phyloP scores from a whole-genome alignment of 108 stramenopile species.

The Epithemia pelagica region DNA sequence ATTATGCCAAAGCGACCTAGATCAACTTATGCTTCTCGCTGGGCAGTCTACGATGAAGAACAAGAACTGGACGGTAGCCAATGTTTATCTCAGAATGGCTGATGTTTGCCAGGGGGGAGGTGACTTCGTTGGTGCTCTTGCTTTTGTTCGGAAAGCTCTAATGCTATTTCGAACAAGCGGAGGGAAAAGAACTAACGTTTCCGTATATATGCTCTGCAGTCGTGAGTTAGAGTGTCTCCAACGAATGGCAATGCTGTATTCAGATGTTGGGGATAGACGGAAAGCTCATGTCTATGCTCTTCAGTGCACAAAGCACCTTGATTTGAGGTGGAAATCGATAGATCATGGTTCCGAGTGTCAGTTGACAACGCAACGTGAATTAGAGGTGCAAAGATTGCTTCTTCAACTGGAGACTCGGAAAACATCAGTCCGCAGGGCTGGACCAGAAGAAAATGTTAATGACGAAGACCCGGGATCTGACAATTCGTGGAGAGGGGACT shows the following conservation, averaged over 20 bases:
- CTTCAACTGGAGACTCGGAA: neutral
- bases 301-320: neutral
- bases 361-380: neutral
- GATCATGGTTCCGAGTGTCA: neutral
- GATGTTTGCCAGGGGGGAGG: neutral
- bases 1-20: too few species aligned
- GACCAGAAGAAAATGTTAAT: too few species aligned
- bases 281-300: slow-evolving; percentile 1
- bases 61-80: neutral
- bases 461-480: too few species aligned
- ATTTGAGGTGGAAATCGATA: neutral
- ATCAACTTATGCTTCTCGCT: too few species aligned
- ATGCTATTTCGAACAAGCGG: neutral
- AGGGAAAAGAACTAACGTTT: neutral
- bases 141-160: neutral
- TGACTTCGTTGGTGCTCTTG: neutral
- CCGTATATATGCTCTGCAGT: neutral
- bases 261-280: neutral
- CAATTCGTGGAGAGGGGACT: too few species aligned
- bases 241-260: neutral
- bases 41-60: too few species aligned
- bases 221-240: neutral
- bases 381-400: neutral
- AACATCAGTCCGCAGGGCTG: neutral
- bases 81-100: neutral